These are phyloP conservation scores for Echinochloa phyllopogon DNA, from an alignment of 176 grass and related monocot genomes.

Conservation along the genomic window DNA sequence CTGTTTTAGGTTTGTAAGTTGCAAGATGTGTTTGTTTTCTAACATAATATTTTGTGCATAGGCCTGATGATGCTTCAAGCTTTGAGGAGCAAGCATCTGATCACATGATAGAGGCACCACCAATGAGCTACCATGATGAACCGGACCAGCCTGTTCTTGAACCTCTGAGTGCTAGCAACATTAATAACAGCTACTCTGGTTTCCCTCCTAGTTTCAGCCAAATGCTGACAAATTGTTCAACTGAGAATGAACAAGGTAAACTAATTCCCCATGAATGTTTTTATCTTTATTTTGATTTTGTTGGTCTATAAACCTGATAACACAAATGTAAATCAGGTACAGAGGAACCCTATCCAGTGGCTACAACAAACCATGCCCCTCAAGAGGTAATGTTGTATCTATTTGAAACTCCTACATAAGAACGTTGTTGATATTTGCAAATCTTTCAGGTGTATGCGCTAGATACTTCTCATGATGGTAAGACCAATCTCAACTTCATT, in stretches of 20 bases:
- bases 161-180: conserved; percentile 37
- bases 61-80: conserved; percentile 45
- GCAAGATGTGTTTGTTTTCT: conserved; percentile 8
- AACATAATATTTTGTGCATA: conserved; percentile 31
- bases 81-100: conserved; percentile 44
- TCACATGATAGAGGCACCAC: conserved; percentile 36
- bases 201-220: conserved; percentile 63
- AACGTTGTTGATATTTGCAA: conserved; percentile 28
- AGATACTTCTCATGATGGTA: conserved; percentile 43
- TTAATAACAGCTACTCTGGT: conserved; percentile 46
- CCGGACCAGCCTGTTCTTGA: conserved; percentile 29
- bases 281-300: conserved; percentile 22
- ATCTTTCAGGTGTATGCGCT: conserved; percentile 42
- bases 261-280: conserved; percentile 20
- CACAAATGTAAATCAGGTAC: conserved; percentile 15
- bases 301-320: conserved; percentile 10
- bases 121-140: conserved; percentile 47
- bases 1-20: conserved; percentile 23
- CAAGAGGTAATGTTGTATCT: conserved; percentile 45
- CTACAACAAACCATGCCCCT: conserved; percentile 25
- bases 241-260: conserved; percentile 44
- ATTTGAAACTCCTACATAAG: conserved; percentile 27
- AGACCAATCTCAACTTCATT: conserved; percentile 16
- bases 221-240: conserved; percentile 60
- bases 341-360: conserved; percentile 25